phyloP scores from a whole-genome alignment of 192 early-diverging fungal species.

The Mortierella antarctica region DNA sequence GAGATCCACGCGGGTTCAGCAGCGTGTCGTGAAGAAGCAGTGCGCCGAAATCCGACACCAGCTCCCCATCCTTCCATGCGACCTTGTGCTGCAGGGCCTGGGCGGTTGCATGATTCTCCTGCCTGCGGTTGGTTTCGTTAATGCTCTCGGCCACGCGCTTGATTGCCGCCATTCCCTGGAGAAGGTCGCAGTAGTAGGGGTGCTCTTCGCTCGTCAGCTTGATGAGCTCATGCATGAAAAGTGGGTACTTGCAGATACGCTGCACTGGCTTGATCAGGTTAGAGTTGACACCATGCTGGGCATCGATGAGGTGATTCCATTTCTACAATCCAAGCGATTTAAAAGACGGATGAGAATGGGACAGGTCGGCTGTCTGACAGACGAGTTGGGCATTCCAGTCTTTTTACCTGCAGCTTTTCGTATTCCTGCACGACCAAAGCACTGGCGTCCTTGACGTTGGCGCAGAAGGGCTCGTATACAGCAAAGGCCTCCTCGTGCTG shows the following conservation, averaged over 20 bases:
- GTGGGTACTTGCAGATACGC: conserved; percentile 97
- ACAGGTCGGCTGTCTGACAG: not conserved
- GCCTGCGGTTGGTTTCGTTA: conserved; percentile 91
- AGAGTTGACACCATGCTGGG: conserved; percentile 86
- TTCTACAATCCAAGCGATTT: conserved; percentile 37
- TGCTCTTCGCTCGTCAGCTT: conserved; percentile 65
- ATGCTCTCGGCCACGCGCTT: conserved; percentile 88
- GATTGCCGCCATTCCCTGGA: conserved; percentile 80
- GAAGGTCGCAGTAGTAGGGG: conserved; percentile 68
- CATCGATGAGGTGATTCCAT: conserved; percentile 78
- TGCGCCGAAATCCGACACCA: conserved; percentile 79
- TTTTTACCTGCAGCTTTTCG: conserved; percentile 65
- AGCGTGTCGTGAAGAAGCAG: conserved; percentile 90
- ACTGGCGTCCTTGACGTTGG: conserved; percentile 84
- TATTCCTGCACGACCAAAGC: conserved; percentile 74
- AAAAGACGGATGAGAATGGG: not conserved
- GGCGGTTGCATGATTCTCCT: conserved; percentile 86
- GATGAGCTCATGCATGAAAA: conserved; percentile 82
- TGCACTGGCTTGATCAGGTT: conserved; percentile 98
- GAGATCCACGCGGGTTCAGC: conserved; percentile 80
- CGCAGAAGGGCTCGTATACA: conserved; percentile 94
- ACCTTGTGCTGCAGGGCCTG: conserved; percentile 82
- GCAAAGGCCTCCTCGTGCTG: conserved; percentile 77
- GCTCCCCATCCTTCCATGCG: conserved; percentile 92
- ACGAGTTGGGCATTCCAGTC: not conserved